Evolutionary conservation across 2,329 filamentous ascomycete genomes (phyloP).

Genomic region (Calonectria naviculata): DNA sequence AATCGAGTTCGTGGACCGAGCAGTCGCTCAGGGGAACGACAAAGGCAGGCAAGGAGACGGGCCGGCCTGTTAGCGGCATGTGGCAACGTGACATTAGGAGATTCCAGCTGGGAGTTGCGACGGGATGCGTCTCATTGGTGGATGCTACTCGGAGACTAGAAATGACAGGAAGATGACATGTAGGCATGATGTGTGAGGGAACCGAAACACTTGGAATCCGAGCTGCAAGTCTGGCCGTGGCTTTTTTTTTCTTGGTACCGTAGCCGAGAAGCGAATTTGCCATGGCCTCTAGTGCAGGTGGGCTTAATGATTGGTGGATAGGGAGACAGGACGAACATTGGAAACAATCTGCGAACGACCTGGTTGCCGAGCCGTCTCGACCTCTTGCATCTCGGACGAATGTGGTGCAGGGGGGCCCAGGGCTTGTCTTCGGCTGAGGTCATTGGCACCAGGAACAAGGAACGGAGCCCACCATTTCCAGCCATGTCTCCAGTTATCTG

Average conservation of each 20-base stretch:
- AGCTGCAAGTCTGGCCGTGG: not conserved
- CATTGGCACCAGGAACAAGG: not conserved
- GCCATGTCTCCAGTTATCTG: conserved; percentile 8
- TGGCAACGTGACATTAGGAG: not conserved
- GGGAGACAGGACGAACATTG: conserved; percentile 14
- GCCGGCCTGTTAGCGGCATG: not conserved
- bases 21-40: not conserved
- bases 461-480: not conserved
- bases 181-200: conserved; percentile 10
- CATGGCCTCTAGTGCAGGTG: not conserved
- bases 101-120: not conserved
- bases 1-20: conserved; percentile 8
- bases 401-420: not conserved
- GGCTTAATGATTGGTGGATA: conserved; percentile 10
- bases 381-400: conserved; percentile 7
- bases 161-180: conserved; percentile 19
- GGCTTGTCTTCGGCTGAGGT: not conserved
- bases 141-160: conserved; percentile 1
- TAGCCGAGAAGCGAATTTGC: not conserved
- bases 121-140: conserved; percentile 25
- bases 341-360: conserved; percentile 10
- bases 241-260: not conserved
- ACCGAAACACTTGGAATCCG: conserved; percentile 19
- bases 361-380: conserved; percentile 13
- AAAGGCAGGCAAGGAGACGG: not conserved